Percentiles rank a stretch among this genome's conserved stretches.
Evolutionary conservation across 306 rosid genomes (phyloP).

Genomic region (Castanea mollissima): DNA sequence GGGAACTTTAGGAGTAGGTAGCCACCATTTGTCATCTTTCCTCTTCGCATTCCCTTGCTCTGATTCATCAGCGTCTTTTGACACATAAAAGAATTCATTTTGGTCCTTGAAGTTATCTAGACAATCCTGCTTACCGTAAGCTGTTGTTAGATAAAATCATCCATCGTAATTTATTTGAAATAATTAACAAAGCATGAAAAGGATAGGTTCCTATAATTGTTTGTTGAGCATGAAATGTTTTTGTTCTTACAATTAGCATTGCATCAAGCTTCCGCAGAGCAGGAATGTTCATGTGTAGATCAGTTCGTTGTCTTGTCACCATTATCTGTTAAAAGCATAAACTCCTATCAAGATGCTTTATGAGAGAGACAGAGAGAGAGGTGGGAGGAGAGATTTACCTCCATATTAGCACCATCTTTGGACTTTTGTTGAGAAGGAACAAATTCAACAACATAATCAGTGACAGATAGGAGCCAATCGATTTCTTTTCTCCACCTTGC

Average conservation of each 20-base stretch:
- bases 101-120: conserved; percentile 77
- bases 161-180: neutral
- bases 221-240: conserved; percentile 2
- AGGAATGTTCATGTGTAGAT: conserved; percentile 95
- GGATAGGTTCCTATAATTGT: neutral
- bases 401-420: conserved; percentile 83
- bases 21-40: conserved; percentile 94
- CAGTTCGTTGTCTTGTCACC: conserved; percentile 90
- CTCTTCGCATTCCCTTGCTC: conserved; percentile 48
- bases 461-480: conserved; percentile 81
- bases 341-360: neutral
- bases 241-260: conserved; percentile 75
- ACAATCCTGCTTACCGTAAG: conserved; percentile 61
- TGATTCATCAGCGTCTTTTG: conserved; percentile 56
- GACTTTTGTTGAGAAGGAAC: conserved; percentile 80
- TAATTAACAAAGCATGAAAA: neutral
- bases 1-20: conserved; percentile 87
- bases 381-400: conserved; percentile 45
- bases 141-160: conserved; percentile 15
- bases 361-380: conserved; percentile 1
- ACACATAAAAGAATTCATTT: conserved; percentile 72
- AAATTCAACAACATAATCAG: conserved; percentile 84
- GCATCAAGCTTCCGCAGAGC: conserved; percentile 87
- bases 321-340: conserved; percentile 54
- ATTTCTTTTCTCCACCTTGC: conserved; percentile 87